These are phyloP conservation scores for Diplodia mutila DNA, from an alignment of 2,329 filamentous ascomycete genomes.

Conservation along the genomic window DNA sequence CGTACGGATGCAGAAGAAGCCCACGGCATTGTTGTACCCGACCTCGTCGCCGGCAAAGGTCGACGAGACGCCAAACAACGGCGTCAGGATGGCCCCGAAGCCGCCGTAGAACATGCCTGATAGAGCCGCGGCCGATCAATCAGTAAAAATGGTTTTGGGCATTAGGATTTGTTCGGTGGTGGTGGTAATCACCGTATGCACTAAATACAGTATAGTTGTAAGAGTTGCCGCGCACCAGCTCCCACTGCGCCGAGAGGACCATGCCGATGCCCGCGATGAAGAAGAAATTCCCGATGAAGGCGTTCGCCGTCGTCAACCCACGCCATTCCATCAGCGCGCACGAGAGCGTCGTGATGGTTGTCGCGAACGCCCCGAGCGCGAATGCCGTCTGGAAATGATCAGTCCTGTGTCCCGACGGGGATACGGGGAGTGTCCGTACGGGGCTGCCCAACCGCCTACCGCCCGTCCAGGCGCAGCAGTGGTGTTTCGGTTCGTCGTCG, in stretches of 20 bases:
- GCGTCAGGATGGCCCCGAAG: constrained; percentile 54
- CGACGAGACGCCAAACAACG: constrained; percentile 50
- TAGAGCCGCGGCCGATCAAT: not conserved
- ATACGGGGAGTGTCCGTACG: too few relatives aligned
- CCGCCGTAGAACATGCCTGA: constrained; percentile 55
- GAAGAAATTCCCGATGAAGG: constrained; percentile 16
- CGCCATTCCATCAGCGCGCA: constrained; percentile 60
- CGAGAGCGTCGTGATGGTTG: constrained; percentile 58
- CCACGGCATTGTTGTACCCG: constrained; percentile 54
- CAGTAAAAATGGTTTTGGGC: too few relatives aligned
- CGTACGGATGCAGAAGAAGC: constrained; percentile 53
- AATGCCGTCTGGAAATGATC: constrained; percentile 57
- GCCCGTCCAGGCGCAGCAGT: not conserved
- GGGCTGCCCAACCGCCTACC: not conserved
- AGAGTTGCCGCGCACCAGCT: constrained; percentile 56
- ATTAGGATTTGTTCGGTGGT: too few relatives aligned
- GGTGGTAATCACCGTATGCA: constrained; percentile 51
- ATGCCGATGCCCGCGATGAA: constrained; percentile 57
- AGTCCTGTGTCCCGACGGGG: too few relatives aligned
- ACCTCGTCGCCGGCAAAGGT: constrained; percentile 49
- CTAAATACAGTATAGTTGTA: constrained; percentile 59
- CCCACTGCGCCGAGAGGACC: constrained; percentile 60
- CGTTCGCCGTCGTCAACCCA: constrained; percentile 48
- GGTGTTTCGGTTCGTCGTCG: too few relatives aligned
- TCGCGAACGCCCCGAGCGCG: constrained; percentile 58